Evolutionary conservation across 805 yeast species (phyloP).

Genomic region (Candida nitratophila): DNA sequence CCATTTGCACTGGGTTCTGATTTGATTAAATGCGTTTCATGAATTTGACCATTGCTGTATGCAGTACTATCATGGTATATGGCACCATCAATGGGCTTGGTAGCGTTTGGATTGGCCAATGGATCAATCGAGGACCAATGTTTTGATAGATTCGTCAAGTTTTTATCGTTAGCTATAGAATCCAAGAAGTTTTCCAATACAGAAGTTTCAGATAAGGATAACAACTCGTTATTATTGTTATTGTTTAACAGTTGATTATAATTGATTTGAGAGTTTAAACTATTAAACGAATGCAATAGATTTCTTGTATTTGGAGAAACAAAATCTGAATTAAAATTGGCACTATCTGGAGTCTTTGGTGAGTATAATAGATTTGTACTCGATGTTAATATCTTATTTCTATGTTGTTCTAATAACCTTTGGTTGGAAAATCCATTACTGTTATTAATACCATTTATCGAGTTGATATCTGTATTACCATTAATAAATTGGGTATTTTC

Average conservation of each 20-base stretch:
- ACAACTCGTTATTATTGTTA: slow-evolving; percentile 13
- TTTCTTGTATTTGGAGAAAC: slow-evolving; percentile 26
- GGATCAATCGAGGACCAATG: slow-evolving; percentile 29
- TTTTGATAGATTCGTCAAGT: slow-evolving; percentile 19
- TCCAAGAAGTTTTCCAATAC: slow-evolving; percentile 29
- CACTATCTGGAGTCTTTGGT: slow-evolving; percentile 1
- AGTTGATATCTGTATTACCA: too few relatives aligned
- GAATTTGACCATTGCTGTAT: not conserved
- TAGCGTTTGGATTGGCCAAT: too few relatives aligned
- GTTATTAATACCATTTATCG: too few relatives aligned
- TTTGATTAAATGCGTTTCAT: too few relatives aligned
- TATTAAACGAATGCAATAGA: slow-evolving; percentile 22
- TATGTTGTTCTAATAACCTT: slow-evolving; percentile 11
- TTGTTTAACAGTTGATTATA: not conserved
- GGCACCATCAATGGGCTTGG: too few relatives aligned
- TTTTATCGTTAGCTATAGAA: slow-evolving; percentile 27
- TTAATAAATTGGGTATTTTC: too few relatives aligned
- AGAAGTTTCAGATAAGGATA: slow-evolving; percentile 26
- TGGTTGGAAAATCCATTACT: too few relatives aligned
- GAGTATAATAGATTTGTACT: slow-evolving; percentile 4
- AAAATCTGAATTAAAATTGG: not conserved
- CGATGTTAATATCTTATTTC: slow-evolving; percentile 9
- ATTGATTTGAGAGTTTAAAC: slow-evolving; percentile 11
- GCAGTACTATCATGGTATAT: not conserved
- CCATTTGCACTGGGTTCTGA: too few relatives aligned